Evolutionary conservation across 768 basidiomycete species (phyloP).

Genomic region (Rhizopogon vinicolor): DNA sequence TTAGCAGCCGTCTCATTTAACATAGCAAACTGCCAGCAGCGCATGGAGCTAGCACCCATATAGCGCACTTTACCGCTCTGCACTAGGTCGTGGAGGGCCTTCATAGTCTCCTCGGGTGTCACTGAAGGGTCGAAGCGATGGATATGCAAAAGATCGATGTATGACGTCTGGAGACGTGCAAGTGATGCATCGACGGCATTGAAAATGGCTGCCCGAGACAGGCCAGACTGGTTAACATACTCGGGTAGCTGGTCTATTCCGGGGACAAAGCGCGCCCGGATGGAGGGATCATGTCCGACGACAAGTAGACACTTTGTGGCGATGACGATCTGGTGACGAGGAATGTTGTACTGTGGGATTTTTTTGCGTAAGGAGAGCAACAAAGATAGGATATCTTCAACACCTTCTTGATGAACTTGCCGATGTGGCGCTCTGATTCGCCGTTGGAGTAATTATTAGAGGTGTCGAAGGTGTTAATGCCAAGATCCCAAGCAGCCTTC

Average conservation of each 20-base stretch:
- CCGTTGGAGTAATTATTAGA: conserved; percentile 34
- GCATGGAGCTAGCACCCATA: conserved; percentile 45
- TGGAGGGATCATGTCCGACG: conserved; percentile 5
- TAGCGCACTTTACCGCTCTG: conserved; percentile 46
- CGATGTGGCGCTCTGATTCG: conserved; percentile 33
- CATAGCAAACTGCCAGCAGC: conserved; percentile 40
- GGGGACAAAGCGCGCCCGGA: background rate
- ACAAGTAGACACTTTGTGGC: conserved; percentile 22
- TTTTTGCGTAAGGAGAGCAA: background rate
- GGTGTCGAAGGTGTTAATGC: conserved; percentile 36
- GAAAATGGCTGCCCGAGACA: conserved; percentile 32
- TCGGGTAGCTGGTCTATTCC: conserved; percentile 2
- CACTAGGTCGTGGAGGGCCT: conserved; percentile 46
- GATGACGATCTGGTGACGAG: conserved; percentile 27
- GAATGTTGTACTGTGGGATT: conserved; percentile 24
- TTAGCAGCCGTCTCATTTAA: conserved; percentile 40
- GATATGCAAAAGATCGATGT: conserved; percentile 40
- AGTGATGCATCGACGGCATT: conserved; percentile 35
- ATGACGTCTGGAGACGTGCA: conserved; percentile 29
- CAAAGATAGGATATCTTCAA: background rate
- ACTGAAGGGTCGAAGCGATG: conserved; percentile 36
- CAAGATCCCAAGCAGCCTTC: conserved; percentile 35
- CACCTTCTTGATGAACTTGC: conserved; percentile 33
- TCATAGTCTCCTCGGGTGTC: conserved; percentile 43
- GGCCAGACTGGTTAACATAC: conserved; percentile 29